Evolutionary conservation across 2,329 filamentous ascomycete genomes (phyloP), one percentile per base, ranked within the genome.

Genomic region (Tolypocladium tundrense): DNA sequence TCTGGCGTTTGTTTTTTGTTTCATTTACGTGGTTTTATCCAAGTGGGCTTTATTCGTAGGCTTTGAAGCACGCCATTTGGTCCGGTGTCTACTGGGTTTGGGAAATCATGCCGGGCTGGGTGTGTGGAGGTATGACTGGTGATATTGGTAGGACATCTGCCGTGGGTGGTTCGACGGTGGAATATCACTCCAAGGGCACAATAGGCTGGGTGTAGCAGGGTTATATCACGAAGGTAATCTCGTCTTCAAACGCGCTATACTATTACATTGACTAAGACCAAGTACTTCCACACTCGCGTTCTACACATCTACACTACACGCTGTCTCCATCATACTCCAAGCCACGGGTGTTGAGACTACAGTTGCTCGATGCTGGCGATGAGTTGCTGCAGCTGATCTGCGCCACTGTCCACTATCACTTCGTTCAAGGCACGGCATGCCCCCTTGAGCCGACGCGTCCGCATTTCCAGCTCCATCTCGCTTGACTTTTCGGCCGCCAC

Each of bases 401-500:
- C 59, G 2, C 58, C 58, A 4, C 64, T 65, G 19, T 69, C 66
- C 10, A 64, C 55, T 8, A 82, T 56, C 6, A 83, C 70, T 55
- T 77, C 72, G 0, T 62, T 62, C 41, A 84, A 62, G 37, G 79
- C 66, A 50, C 67, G 70, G 27, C 70, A 72, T 2, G 78, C 75
- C 1, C 80, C 80, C 53, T 68, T 76, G 48, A 95, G 69, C 60
- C 84, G 82, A 61, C 87, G 84, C 61, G 76, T 76, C 63, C 78
- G 83, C 64, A 91, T 84, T 63, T 86, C 82, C 56, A 85, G 80
- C 73, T 99, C 94, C 72, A 99, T 75, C 71, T 93, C 86, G 43
- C 77, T 77, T 60, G 90, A 95, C 74, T 95, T 94, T 53, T 78
- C 75, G n/a, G 83, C 84, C 2, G 94, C 94, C 31, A 91, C 78